Evolutionary conservation across 2,329 filamentous ascomycete genomes (phyloP).

Genomic region (Beauveria varroae): DNA sequence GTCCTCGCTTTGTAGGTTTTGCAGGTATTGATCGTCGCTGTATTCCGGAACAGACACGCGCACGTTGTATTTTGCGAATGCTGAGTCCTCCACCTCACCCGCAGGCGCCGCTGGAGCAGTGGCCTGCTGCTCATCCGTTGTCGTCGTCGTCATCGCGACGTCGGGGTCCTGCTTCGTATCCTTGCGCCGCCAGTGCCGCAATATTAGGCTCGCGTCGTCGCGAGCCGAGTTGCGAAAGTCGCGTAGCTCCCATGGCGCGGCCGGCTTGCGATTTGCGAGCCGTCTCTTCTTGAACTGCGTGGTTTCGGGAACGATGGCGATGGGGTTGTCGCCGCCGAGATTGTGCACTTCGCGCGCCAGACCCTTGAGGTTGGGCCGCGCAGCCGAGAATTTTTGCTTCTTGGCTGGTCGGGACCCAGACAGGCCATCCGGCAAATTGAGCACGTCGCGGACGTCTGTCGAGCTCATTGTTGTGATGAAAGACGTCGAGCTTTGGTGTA

Average conservation of each 20-base stretch:
- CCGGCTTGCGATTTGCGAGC: conserved; percentile 46
- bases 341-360: conserved; percentile 60
- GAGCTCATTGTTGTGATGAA: conserved; percentile 29
- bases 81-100: conserved; percentile 46
- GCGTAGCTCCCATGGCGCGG: conserved; percentile 56
- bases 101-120: conserved; percentile 17
- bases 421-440: conserved; percentile 62
- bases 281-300: conserved; percentile 53
- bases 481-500: not conserved
- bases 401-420: conserved; percentile 54
- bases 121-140: conserved; percentile 19
- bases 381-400: conserved; percentile 62
- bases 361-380: conserved; percentile 54
- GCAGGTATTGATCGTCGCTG: conserved; percentile 77
- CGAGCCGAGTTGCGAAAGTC: conserved; percentile 75
- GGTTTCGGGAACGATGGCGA: conserved; percentile 56
- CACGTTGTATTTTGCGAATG: conserved; percentile 84
- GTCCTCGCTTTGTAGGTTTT: conserved; percentile 62
- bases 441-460: conserved; percentile 79
- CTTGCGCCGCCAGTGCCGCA: conserved; percentile 77
- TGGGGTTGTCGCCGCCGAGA: conserved; percentile 58
- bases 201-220: conserved; percentile 54
- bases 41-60: conserved; percentile 72
- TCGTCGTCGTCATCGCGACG: conserved; percentile 11
- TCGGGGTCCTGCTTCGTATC: conserved; percentile 34